Base-by-base conservation (phyloP, 257 asterid species). In the Craterostigma plantagineum region DNA sequence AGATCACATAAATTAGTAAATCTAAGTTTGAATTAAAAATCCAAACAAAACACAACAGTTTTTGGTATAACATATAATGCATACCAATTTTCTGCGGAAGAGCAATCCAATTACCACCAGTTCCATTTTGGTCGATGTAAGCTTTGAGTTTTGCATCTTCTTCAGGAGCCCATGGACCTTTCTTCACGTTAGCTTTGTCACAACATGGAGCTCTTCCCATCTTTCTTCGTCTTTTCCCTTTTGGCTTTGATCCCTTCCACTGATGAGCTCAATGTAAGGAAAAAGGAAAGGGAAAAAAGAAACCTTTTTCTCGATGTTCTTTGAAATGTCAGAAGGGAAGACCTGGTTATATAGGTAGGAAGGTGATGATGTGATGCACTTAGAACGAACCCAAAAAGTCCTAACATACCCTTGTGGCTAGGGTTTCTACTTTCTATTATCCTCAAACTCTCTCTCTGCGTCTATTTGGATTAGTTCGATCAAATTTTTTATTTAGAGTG, bases 171-270 rank as follows among this genome's bases (percentile, higher is more conserved):
- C 97, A 87, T 16, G 97, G 97, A 11, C 97, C 97, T 44, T 62
- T 86, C 67, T 86, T 86, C 60, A 86, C 97, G 33, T 69, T 81
- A 9, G 73, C 76, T 76, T 86, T 86, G 69, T 86, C 97, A 49
- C 97, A 86, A 51, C 97, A 86, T 33, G 97, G 97, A 10, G 93
- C 93, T 78, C 97, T 76, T 33, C 97, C 97, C 97, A 87, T 46
- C 6, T 58, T 38, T 12, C n/a, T n/a, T n/a, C n/a, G n/a, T 43
- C 35, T 0, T 8, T 1, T 27, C 9, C 30, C 15, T 8, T 42
- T 42, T n/a, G 16, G 5, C 7, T 14, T 42, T 42, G 30, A 18
- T 16, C 9, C 4, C 11, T 7, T 23, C 30, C 30, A 23, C 30
- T 2, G 30, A 23, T 2, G 30, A 2, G 30, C n/a, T n/a, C n/a